Conservation (phyloP, 106 monocot species). For the Narthecium ossifragum region DNA sequence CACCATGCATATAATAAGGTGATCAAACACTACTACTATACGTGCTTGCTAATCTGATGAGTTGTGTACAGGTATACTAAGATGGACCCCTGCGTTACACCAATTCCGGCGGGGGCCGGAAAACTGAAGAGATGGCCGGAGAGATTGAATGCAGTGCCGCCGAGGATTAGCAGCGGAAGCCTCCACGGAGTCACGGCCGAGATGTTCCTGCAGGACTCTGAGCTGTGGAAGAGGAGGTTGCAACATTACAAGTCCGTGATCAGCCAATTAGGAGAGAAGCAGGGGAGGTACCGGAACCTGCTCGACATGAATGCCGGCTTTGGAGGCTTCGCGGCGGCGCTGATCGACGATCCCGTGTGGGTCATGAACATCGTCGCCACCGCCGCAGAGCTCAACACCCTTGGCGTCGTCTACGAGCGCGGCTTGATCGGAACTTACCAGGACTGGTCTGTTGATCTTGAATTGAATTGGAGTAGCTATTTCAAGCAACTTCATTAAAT, state of each 20-base stretch:
- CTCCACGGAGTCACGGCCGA: slow-evolving; percentile 44
- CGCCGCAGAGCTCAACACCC: slow-evolving; percentile 57
- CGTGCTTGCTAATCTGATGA: slow-evolving; percentile 87
- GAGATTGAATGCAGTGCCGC: slow-evolving; percentile 39
- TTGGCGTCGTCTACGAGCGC: slow-evolving; percentile 66
- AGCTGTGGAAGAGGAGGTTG: slow-evolving; percentile 54
- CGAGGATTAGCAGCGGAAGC: slow-evolving; percentile 42
- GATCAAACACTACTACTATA: too few relatives aligned
- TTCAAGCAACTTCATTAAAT: not conserved
- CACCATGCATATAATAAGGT: too few relatives aligned
- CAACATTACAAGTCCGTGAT: slow-evolving; percentile 62
- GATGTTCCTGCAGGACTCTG: slow-evolving; percentile 57
- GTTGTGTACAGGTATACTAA: slow-evolving; percentile 45
- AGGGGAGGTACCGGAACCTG: slow-evolving; percentile 63
- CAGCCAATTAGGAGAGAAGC: slow-evolving; percentile 46
- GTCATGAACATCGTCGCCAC: slow-evolving; percentile 84
- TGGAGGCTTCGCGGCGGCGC: slow-evolving; percentile 71
- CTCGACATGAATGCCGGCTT: slow-evolving; percentile 83
- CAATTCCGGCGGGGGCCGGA: too few relatives aligned
- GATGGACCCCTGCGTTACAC: slow-evolving; percentile 53
- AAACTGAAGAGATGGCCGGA: slow-evolving; percentile 81
- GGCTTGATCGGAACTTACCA: slow-evolving; percentile 77
- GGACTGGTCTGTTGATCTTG: slow-evolving; percentile 42
- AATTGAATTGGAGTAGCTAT: not conserved
- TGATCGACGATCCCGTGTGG: slow-evolving; percentile 52